These are phyloP conservation scores for Diutina mesorugosa DNA, from an alignment of 1,139 yeast species.

Conservation along the genomic window DNA sequence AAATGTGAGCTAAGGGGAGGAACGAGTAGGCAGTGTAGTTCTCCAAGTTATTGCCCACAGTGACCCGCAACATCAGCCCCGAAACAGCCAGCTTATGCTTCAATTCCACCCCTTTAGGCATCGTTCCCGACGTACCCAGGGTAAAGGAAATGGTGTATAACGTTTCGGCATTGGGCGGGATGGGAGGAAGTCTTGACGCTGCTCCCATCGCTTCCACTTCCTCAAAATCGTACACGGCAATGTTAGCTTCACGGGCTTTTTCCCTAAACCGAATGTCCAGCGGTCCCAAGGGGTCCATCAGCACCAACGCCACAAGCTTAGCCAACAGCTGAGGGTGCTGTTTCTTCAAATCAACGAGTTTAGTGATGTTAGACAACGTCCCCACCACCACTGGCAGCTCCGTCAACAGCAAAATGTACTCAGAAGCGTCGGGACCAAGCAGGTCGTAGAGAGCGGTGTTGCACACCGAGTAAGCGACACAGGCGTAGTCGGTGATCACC, in stretches of 20 bases:
- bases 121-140: constrained; percentile 60
- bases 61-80: constrained; percentile 22
- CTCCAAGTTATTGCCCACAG: constrained; percentile 6
- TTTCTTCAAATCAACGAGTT: constrained; percentile 23
- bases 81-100: constrained; percentile 42
- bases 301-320: constrained; percentile 25
- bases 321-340: constrained; percentile 15
- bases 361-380: constrained; percentile 32
- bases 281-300: constrained; percentile 14
- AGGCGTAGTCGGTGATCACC: constrained; percentile 46
- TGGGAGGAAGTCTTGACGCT: background rate
- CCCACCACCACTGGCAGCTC: constrained; percentile 42
- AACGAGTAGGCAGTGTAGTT: constrained; percentile 12
- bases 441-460: constrained; percentile 54
- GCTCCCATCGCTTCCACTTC: background rate
- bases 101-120: constrained; percentile 64
- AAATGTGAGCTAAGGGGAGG: constrained; percentile 60
- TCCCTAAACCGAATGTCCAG: background rate
- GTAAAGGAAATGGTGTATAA: constrained; percentile 59
- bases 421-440: constrained; percentile 46
- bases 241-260: constrained; percentile 4
- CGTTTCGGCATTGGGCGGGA: background rate
- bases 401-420: constrained; percentile 42
- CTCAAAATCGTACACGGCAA: background rate
- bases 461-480: constrained; percentile 35